These are phyloP conservation scores for Periconia sp. DNA, from an alignment of 2,329 filamentous ascomycete species.

Conservation along the genomic window DNA sequence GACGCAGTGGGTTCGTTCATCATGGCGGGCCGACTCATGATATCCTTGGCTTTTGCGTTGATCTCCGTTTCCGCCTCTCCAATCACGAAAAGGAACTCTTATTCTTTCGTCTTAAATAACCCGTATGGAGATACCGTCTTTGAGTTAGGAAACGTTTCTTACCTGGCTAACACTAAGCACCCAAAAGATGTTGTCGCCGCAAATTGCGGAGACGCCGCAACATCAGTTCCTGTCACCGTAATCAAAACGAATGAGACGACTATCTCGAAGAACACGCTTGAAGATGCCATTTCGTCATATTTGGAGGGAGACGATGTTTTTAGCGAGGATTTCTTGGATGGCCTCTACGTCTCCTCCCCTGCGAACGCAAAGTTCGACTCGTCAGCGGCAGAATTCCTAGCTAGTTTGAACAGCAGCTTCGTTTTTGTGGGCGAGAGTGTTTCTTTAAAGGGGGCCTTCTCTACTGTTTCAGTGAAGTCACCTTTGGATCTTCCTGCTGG, in stretches of 20 bases:
- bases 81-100: conserved; percentile 23
- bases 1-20: too few species aligned
- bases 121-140: conserved; percentile 42
- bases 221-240: conserved; percentile 32
- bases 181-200: conserved; percentile 29
- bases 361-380: conserved; percentile 24
- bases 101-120: conserved; percentile 23
- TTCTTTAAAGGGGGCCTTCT: conserved; percentile 10
- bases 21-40: too few species aligned
- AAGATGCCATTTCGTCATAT: conserved; percentile 38
- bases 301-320: conserved; percentile 46
- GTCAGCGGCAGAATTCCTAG: conserved; percentile 25
- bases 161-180: conserved; percentile 43
- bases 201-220: conserved; percentile 5
- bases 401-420: conserved; percentile 19
- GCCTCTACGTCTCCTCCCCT: conserved; percentile 36
- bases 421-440: conserved; percentile 21
- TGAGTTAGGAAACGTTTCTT: conserved; percentile 44
- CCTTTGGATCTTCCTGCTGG: conserved; percentile 27
- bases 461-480: conserved; percentile 12
- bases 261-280: conserved; percentile 35
- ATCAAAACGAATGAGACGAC: conserved; percentile 35
- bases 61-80: conserved; percentile 18
- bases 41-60: too few species aligned
- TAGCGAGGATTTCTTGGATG: conserved; percentile 42